Percentiles rank a stretch among this genome's conserved stretches.
Evolutionary conservation across 2,329 filamentous ascomycete species (phyloP).

Genomic region (Fusarium continuum): DNA sequence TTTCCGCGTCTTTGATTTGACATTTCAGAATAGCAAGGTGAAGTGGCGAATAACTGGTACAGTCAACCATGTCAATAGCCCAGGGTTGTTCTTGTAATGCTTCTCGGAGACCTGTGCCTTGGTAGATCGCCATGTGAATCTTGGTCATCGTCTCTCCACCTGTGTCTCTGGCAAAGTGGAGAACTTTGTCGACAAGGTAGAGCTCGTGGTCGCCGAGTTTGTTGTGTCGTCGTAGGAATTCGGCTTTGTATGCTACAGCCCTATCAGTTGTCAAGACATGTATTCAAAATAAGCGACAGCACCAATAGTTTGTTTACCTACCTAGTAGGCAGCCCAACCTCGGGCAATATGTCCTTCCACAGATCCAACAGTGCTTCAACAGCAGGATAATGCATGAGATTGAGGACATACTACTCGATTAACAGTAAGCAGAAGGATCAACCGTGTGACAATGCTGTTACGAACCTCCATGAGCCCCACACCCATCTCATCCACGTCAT

Average conservation of each 20-base stretch:
- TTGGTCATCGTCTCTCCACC: not conserved
- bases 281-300: accelerated
- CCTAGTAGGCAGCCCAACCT: constrained; percentile 6
- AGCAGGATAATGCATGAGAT: accelerated
- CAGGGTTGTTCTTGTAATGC: constrained; percentile 14
- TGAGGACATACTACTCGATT: not conserved
- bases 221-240: accelerated
- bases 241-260: not conserved
- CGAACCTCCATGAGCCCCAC: constrained; percentile 12
- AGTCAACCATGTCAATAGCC: constrained; percentile 1
- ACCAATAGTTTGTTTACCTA: not conserved
- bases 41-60: not conserved
- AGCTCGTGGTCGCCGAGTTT: not conserved
- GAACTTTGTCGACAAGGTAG: not conserved
- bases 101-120: not conserved
- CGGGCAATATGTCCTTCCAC: constrained; percentile 2
- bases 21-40: accelerated
- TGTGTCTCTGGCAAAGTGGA: not conserved
- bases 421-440: not conserved
- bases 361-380: not conserved
- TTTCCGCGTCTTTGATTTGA: not conserved
- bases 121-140: not conserved
- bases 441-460: accelerated
- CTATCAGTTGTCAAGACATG: not conserved
- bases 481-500: not conserved